Base-by-base conservation (phyloP, 306 rosid genomes). In the Castanea crenata region DNA sequence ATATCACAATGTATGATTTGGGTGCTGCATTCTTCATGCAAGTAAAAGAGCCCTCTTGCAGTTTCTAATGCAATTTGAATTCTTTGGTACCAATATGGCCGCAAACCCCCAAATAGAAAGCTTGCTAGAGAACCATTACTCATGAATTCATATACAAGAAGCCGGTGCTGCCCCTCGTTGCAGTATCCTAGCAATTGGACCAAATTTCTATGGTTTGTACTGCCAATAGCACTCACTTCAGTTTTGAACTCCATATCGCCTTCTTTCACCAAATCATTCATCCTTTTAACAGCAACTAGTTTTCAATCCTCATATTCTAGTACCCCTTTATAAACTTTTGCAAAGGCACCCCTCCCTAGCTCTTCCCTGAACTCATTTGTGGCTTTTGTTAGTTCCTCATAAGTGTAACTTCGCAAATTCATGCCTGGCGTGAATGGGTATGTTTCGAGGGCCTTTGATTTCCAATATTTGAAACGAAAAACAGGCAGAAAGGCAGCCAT, bases 61-160 rank as follows among this genome's bases (percentile, higher is more conserved):
- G 76, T 35, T 21, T 78, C 84, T 12, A 41, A 38, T n/a, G 83
- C 87, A n/a, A 86, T 86, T 62, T 70, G 71, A 12, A 68, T 77
- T 51, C 85, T 21, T 15, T 68, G 85, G 38, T 55, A 74, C 89
- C 89, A 86, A 55, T 77, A 76, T 0, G 87, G 85, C 65, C 74
- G 78, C 35, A 5, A 62, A 32, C 77, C 83, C 27, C 32, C 76
- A 35, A 84, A 82, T 5, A 84, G 74, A 35, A 87, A 79, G 38
- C 74, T 76, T 16, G 85, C 80, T 27, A 83, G 69, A 2, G 84
- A 62, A 23, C 86, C 90, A 20, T 82, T 81, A 64, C 78, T 79
- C 86, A 84, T 65, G 79, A 75, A 79, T 78, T 87, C 84, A 46
- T 84, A 87, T 4, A 87, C 88, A 32, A 87, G 74, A 20, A 81